These are phyloP conservation scores for Isabelozyma gotoi DNA, from an alignment of 805 yeast species.

Conservation along the genomic window DNA sequence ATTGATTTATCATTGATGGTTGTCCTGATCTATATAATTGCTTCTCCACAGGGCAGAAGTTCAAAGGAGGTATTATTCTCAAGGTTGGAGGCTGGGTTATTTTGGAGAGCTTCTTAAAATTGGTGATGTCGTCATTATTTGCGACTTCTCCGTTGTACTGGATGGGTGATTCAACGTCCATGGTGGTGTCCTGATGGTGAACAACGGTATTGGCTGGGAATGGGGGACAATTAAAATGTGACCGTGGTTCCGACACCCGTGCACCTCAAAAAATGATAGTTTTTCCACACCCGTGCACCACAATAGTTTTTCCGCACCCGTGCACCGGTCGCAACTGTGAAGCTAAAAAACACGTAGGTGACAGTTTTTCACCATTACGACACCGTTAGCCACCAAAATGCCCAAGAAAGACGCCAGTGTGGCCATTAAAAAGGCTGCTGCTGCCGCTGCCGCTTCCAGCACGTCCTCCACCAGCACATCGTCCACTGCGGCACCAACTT, in stretches of 20 bases:
- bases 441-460: slow-evolving; percentile 2
- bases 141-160: background rate
- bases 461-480: slow-evolving; percentile 1
- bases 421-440: slow-evolving; percentile 15
- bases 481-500: slow-evolving; percentile 5
- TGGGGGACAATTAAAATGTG: background rate
- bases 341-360: background rate
- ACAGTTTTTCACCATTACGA: background rate
- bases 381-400: slow-evolving; percentile 18
- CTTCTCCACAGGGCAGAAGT: slow-evolving; percentile 92
- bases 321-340: no score
- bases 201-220: background rate
- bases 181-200: background rate
- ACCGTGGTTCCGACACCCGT: background rate
- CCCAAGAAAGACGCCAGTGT: slow-evolving; percentile 37
- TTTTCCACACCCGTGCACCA: background rate
- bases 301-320: no score
- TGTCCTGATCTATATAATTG: slow-evolving; percentile 89
- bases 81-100: slow-evolving; percentile 54
- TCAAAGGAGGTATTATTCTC: slow-evolving; percentile 87
- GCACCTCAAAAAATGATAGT: no score
- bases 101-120: slow-evolving; percentile 6
- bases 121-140: no score
- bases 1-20: slow-evolving; percentile 90
- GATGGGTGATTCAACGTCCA: background rate